Evolutionary conservation across 345 rosid genomes (phyloP), one percentile per base, ranked within the genome.

Genomic region (Stellera chamaejasme): DNA sequence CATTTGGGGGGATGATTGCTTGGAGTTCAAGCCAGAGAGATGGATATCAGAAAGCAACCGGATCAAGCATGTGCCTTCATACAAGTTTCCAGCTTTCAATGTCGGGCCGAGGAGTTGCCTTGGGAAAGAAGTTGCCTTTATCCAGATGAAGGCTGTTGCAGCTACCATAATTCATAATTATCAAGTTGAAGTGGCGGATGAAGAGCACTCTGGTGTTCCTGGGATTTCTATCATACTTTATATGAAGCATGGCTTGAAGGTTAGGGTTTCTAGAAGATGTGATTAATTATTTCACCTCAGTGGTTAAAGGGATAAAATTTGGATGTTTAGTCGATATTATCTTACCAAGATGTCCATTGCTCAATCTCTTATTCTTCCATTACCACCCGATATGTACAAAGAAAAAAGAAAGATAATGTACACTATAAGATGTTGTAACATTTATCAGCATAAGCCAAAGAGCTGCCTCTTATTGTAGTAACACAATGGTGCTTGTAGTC

Each of bases 61-160:
- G 43, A 48, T 63, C 26, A 70, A 52, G 41, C 58, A 28, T 25
- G 54, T 49, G 52, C 87, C 90, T 11, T 77, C 87, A 0, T 75
- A 73, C 64, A 80, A 83, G 76, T 85, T 85, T 59, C 45, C 73
- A 1, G 67, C 85, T 2, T 85, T 85, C 58, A 79, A 74, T 65
- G 88, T 83, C 0, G 87, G 87, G 48, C 90, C 90, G 2, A 79
- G 83, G 60, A 77, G 80, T 58, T 82, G 87, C 56, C 5, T 82
- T 0, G 90, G 90, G 19, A 82, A 79, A 62, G 82, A 79, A 59
- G 60, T 83, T 26, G 84, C 85, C 23, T 68, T 83, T 63, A 59
- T 44, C 25, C 81, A 79, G 50, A 73, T 86, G 85, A 86, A 86
- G 66, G 15, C 52, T 0, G 66, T 75, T 6, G 72, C 67, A 13